phyloP scores from a whole-genome alignment of 805 yeast genomes.

The Pichia occidentalis region DNA sequence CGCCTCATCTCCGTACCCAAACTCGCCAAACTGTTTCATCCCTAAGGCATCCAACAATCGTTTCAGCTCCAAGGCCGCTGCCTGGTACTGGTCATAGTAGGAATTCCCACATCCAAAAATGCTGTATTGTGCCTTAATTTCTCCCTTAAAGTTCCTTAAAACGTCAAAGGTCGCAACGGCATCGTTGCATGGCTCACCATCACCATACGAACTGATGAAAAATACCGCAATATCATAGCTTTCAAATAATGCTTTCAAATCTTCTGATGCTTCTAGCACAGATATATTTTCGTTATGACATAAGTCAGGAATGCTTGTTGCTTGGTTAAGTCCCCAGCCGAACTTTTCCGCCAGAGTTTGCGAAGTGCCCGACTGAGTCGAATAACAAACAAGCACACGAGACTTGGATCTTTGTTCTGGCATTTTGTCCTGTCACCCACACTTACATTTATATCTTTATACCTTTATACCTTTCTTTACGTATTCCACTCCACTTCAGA shows the following conservation, averaged over 20 bases:
- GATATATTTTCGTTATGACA: no score
- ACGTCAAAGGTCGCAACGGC: slow-evolving; percentile 53
- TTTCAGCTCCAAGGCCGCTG: slow-evolving; percentile 57
- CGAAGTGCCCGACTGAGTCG: slow-evolving; percentile 94
- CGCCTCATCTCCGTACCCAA: slow-evolving; percentile 91
- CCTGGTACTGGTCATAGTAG: slow-evolving; percentile 83
- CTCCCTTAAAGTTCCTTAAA: slow-evolving; percentile 30
- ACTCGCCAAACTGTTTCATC: slow-evolving; percentile 52
- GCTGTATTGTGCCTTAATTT: slow-evolving; percentile 58
- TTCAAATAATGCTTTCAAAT: slow-evolving; percentile 1
- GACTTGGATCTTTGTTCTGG: slow-evolving; percentile 41
- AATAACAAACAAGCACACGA: slow-evolving; percentile 56
- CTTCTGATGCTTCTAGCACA: no score
- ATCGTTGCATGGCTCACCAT: slow-evolving; percentile 95
- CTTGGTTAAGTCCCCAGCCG: slow-evolving; percentile 21
- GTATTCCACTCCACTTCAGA: no score
- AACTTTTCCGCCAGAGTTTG: slow-evolving; percentile 62
- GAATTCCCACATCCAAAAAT: slow-evolving; percentile 90
- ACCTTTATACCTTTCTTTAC: no score
- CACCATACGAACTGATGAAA: slow-evolving; percentile 88
- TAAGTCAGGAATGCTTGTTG: no score
- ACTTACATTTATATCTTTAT: not conserved
- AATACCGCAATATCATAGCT: slow-evolving; percentile 33
- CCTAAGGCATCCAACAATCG: slow-evolving; percentile 50
- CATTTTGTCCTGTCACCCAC: not conserved